A percentile compares a stretch with the other conserved stretches of the same genome.
Conservation (phyloP, 345 rosid species). For the Lumnitzera littorea region DNA sequence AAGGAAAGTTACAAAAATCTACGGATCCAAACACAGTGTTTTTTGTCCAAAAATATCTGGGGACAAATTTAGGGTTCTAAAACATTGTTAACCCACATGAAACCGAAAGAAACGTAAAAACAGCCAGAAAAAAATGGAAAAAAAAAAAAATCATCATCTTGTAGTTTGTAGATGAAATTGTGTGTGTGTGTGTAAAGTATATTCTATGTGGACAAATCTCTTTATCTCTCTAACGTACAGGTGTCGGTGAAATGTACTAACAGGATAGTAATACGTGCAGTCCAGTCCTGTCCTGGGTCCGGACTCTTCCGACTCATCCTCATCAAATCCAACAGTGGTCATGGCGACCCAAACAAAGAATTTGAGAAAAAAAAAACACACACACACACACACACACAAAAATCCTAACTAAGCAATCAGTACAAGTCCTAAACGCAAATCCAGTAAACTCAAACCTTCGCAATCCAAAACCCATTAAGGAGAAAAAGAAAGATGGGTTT, state of each 20-base stretch:
- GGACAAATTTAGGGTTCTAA: conserved; percentile 25
- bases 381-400: too few species aligned
- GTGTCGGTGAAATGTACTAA: conserved; percentile 31
- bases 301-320: conserved; percentile 1
- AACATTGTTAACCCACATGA: too few species aligned
- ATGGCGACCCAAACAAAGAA: neutral
- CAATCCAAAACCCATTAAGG: too few species aligned
- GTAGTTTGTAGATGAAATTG: too few species aligned
- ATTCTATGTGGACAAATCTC: neutral
- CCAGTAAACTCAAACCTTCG: too few species aligned
- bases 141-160: too few species aligned
- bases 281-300: neutral
- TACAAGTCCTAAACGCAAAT: too few species aligned
- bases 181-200: too few species aligned
- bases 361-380: neutral
- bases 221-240: conserved; percentile 42
- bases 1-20: conserved; percentile 21
- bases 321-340: conserved; percentile 3
- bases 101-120: too few species aligned
- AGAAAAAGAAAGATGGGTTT: too few species aligned
- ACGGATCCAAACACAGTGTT: conserved; percentile 11
- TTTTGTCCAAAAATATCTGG: conserved; percentile 4
- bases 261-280: neutral
- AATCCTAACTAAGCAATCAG: too few species aligned
- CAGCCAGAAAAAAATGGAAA: too few species aligned